A percentile compares a stretch with the other conserved stretches of the same genome.
Evolutionary conservation across 2,329 filamentous ascomycete species (phyloP).

Genomic region (Neopestalotiopsis rosae): DNA sequence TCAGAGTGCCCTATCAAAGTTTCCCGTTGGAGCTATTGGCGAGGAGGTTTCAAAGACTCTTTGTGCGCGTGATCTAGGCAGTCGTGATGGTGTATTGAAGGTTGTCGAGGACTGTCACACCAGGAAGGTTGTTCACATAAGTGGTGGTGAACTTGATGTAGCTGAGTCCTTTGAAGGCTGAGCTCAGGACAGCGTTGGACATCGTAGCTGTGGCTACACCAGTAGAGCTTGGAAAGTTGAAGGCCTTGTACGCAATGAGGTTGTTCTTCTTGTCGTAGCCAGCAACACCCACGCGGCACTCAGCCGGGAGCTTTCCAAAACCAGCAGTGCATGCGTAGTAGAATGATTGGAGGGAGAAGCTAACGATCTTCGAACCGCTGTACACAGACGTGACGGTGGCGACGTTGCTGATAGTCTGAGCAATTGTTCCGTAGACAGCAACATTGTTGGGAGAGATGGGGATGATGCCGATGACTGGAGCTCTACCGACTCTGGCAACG

Average conservation of each 20-base stretch:
- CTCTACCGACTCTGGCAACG: not conserved
- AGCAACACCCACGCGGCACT: not conserved
- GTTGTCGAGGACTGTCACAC: not conserved
- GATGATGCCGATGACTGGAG: not conserved
- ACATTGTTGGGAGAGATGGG: not conserved
- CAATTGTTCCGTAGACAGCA: not conserved
- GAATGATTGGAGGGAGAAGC: not conserved
- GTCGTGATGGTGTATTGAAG: not conserved
- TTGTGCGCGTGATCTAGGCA: not conserved
- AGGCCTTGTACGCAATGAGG: not conserved
- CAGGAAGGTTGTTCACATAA: not conserved
- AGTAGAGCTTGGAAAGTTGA: not conserved
- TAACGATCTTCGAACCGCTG: not conserved
- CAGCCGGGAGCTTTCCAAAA: not conserved
- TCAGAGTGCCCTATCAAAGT: no score
- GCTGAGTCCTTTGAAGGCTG: not conserved
- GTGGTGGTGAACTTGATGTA: not conserved
- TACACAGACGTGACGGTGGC: not conserved
- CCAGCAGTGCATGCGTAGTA: not conserved
- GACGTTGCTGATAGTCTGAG: not conserved
- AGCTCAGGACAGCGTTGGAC: not conserved
- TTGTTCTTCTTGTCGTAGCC: not conserved
- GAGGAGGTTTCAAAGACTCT: not conserved
- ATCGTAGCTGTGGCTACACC: not conserved
- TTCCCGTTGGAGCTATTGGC: no score